A percentile compares a stretch with the other conserved stretches of the same genome.
phyloP scores from a whole-genome alignment of 2,329 filamentous ascomycete genomes.

The Aspergillus felis region DNA sequence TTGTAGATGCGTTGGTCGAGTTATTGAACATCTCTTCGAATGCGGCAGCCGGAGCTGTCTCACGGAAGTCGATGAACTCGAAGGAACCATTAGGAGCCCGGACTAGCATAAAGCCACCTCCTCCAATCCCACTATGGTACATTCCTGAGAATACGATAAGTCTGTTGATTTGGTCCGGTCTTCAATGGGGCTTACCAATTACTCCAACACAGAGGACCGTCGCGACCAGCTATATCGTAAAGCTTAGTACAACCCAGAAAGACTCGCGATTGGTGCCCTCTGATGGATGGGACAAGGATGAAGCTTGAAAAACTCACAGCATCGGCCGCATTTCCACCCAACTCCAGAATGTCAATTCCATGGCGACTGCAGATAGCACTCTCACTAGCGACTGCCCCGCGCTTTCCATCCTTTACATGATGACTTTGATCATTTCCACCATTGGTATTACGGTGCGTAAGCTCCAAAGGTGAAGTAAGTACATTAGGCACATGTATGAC shows the following conservation, averaged over 20 bases:
- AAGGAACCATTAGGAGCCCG: slow-evolving; percentile 69
- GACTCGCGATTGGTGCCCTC: slow-evolving; percentile 3
- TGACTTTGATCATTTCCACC: slow-evolving; percentile 23
- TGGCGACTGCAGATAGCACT: slow-evolving; percentile 65
- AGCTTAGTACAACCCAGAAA: not conserved
- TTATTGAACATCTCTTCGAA: slow-evolving; percentile 80
- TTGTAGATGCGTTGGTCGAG: slow-evolving; percentile 63
- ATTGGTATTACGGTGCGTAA: not conserved
- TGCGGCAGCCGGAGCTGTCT: slow-evolving; percentile 78
- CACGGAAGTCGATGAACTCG: slow-evolving; percentile 85
- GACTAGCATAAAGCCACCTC: slow-evolving; percentile 86
- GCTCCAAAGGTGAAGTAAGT: slow-evolving; percentile 19
- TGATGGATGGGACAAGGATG: not conserved
- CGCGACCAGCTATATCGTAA: slow-evolving; percentile 54
- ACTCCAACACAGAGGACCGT: slow-evolving; percentile 73
- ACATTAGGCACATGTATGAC: slow-evolving; percentile 19
- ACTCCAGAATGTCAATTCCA: slow-evolving; percentile 59
- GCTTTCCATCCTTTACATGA: slow-evolving; percentile 23
- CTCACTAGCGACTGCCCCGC: slow-evolving; percentile 68
- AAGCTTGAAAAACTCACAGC: slow-evolving; percentile 44
- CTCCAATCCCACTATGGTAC: slow-evolving; percentile 78
- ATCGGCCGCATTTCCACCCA: slow-evolving; percentile 70
- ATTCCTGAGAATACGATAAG: slow-evolving; percentile 46
- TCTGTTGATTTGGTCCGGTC: not conserved
- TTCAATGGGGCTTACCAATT: slow-evolving; percentile 45